Evolutionary conservation across 2,329 filamentous ascomycete genomes (phyloP).

Genomic region (Xylariaceae sp.): DNA sequence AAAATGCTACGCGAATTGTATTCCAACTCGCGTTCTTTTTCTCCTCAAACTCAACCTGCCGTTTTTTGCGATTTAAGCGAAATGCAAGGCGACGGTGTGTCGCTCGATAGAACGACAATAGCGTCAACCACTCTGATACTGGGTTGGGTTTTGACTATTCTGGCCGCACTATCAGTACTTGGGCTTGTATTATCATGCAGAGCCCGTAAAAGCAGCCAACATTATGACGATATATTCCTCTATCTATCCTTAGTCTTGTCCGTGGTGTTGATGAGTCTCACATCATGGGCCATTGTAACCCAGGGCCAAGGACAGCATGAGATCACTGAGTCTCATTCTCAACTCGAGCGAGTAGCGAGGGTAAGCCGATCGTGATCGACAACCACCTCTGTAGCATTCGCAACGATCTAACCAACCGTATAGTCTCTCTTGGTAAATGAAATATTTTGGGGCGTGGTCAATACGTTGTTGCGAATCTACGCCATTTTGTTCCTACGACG

Average conservation of each 20-base stretch:
- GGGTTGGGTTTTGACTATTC: no score
- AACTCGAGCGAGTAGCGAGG: conserved; percentile 6
- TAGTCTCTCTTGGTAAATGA: conserved; percentile 13
- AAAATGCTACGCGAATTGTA: no score
- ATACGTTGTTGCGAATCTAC: conserved; percentile 5
- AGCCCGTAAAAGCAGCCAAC: no score
- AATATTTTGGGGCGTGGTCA: conserved; percentile 8
- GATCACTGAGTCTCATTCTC: conserved; percentile 5
- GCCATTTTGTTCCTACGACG: conserved; percentile 5
- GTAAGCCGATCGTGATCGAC: not conserved
- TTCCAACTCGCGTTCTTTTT: no score
- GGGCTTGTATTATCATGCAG: no score
- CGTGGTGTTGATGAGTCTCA: conserved; percentile 6
- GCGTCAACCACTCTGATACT: no score
- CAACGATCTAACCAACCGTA: not conserved
- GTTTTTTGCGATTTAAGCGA: no score
- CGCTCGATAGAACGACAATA: no score
- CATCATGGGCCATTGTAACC: conserved; percentile 8
- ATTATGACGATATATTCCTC: conserved; percentile 6
- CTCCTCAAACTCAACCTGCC: no score
- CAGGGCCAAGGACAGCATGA: conserved; percentile 9
- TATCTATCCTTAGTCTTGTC: conserved; percentile 4
- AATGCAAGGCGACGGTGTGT: no score
- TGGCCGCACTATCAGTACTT: no score
- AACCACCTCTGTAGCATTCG: not conserved